Evolutionary conservation across 2,329 filamentous ascomycete genomes (phyloP).

Genomic region (Colletotrichum sansevieriae): DNA sequence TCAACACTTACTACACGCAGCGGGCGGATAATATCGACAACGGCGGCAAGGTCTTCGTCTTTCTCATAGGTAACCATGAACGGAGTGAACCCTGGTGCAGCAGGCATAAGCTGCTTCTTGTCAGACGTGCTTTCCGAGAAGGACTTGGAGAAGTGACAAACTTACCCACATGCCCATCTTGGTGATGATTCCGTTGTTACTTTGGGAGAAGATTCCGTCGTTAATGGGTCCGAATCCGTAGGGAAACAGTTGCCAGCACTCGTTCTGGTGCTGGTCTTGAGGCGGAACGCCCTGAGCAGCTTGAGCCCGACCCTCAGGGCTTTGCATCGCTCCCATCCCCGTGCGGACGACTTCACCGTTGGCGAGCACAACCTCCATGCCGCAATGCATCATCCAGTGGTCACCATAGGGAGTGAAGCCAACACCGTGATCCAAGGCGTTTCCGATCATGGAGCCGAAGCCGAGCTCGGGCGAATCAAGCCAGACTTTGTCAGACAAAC

Average conservation of each 20-base stretch:
- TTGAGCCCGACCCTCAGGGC: slow-evolving; percentile 49
- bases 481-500: slow-evolving; percentile 56
- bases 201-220: slow-evolving; percentile 64
- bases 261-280: slow-evolving; percentile 47
- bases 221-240: slow-evolving; percentile 55
- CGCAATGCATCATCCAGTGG: slow-evolving; percentile 55
- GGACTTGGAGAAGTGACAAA: neutral
- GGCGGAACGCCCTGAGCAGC: slow-evolving; percentile 52
- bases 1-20: slow-evolving; percentile 42
- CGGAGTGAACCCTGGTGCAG: slow-evolving; percentile 51
- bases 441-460: slow-evolving; percentile 59
- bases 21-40: slow-evolving; percentile 54
- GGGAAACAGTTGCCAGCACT: slow-evolving; percentile 53
- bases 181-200: slow-evolving; percentile 64
- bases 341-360: slow-evolving; percentile 60
- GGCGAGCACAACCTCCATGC: slow-evolving; percentile 60
- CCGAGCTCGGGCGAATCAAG: slow-evolving; percentile 58
- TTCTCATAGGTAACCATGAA: slow-evolving; percentile 56
- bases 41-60: slow-evolving; percentile 51
- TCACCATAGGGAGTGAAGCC: slow-evolving; percentile 60
- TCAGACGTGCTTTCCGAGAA: neutral
- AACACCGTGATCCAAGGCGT: slow-evolving; percentile 59
- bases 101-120: slow-evolving; percentile 49
- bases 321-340: slow-evolving; percentile 59
- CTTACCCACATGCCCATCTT: slow-evolving; percentile 63